phyloP scores from a whole-genome alignment of 176 grass and related monocot species.

The Secale cereale region DNA sequence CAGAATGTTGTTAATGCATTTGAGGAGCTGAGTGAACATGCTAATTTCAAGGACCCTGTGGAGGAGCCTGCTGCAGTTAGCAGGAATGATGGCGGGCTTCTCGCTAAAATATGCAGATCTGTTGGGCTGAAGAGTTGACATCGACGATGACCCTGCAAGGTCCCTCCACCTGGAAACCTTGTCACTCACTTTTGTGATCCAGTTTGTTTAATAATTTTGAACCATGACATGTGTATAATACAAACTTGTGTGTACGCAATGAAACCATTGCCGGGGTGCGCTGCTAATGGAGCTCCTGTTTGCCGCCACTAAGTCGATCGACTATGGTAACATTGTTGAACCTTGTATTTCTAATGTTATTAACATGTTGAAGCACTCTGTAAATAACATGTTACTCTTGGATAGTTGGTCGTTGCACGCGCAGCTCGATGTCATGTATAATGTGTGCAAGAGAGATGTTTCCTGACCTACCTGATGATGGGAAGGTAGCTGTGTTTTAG shows the following conservation, averaged over 20 bases:
- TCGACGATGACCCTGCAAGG: neutral
- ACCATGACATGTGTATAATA: constrained; percentile 21
- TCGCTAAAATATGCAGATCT: constrained; percentile 37
- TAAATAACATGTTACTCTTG: constrained; percentile 14
- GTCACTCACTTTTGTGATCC: constrained; percentile 28
- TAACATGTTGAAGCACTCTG: constrained; percentile 7
- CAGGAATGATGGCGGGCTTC: constrained; percentile 16
- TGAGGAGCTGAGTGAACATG: constrained; percentile 74
- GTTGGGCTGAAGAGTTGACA: constrained; percentile 51
- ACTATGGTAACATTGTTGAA: constrained; percentile 2
- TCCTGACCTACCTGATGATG: neutral
- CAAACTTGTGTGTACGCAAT: constrained; percentile 16
- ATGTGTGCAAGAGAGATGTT: neutral
- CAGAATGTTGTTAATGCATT: constrained; percentile 94
- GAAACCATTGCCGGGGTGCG: constrained; percentile 8
- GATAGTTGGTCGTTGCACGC: neutral
- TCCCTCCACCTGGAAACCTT: constrained; percentile 10
- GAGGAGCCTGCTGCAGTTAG: constrained; percentile 51
- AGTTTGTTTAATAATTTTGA: constrained; percentile 10
- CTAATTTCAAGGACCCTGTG: constrained; percentile 69
- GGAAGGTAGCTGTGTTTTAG: neutral
- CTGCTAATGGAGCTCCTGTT: constrained; percentile 14
- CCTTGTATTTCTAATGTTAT: neutral
- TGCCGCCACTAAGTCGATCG: constrained; percentile 7
- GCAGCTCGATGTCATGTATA: neutral